Evolutionary conservation across 805 yeast species (phyloP), one percentile per base, ranked within the genome.

Genomic region (Candida boleticola): DNA sequence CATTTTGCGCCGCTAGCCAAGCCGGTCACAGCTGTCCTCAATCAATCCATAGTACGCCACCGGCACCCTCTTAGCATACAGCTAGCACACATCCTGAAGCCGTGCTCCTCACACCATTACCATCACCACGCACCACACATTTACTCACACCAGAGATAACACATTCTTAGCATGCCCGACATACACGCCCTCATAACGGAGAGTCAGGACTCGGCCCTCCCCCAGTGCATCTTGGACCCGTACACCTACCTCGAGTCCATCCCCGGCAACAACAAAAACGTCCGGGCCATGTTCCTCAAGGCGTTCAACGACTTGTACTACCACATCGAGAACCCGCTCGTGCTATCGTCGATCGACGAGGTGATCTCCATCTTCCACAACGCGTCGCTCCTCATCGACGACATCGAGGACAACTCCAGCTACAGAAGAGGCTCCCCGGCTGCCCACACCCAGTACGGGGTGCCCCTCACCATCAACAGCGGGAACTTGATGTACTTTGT

Each of bases 401-500:
- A 90, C 54, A 85, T 90, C 21, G 98, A 90, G 57, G 98, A 90
- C 58, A 69, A 63, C 31, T 84, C 95, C 0, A 64, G 62, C 17
- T 64, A 80, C 35, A 70, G 98, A 49, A 61, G 98, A 31, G 97
- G 97, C 1, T 61, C 68, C 27, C 89, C 89, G 1, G 81, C 87
- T 3, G 86, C 96, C 0, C 97, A 90, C 59, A 61, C 77, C 38
- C 72, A 83, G 14, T 90, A 66, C 58, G 98, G 98, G 0, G 60
- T 74, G 0, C 89, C 96, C 0, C 77, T 79, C 53, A 85, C 96
- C 3, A 79, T 92, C 42, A 90, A 90, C 55, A 74, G 89, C 40
- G 86, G 95, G 2, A 87, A 86, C 60, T 80, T 84, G 58, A 84
- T 85, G 80, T 85, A 89, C 60, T 87, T 90, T 54, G 65, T 73